Base-by-base conservation (phyloP, 2,329 filamentous ascomycete genomes). In the Neurospora sp. region DNA sequence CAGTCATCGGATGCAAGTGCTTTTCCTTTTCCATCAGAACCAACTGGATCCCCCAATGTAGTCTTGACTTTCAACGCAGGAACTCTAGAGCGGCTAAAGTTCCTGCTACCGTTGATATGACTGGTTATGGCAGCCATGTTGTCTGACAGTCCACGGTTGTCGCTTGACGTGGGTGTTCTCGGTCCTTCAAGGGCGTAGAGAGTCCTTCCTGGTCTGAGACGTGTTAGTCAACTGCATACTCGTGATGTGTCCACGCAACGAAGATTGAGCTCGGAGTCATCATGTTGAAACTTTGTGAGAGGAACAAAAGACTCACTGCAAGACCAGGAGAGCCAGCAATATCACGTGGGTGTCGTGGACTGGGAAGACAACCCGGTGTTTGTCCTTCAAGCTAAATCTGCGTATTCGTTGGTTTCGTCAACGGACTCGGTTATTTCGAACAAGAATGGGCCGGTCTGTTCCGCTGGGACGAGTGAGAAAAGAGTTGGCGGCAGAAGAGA, bases 1-100 rank as follows among this genome's bases (percentile, higher is more conserved):
- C 74, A 76, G 70, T 75, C 73, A 28, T 69, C 62, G 4, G 74
- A 73, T 23, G 72, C 68, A 19, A 73, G 70, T 17, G 71, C 72
- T 52, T 70, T 70, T 19, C 70, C 71, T 38, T 68, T 73, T 41
- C 46, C 46, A 8, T 71, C 67, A 19, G 69, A 71, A n/a, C 28
- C 19, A 2, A 66, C 36, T 6, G n/a, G 23, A 19, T 72, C 72
- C 17, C 39, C 62, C 15, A 66, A 43, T 17, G 69, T 69, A 38
- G 71, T 73, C 62, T 70, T 73, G 69, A 72, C 39, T 28, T 67
- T 69, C 28, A 73, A 66, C 3, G 70, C 70, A 36, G 70, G 36
- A 12, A 66, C 43, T 15, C 33, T 71, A 38, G 67, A 23, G 1
- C 72, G 72, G 69, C 40, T 69, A 10, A 39, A 19, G 37, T 67